These are phyloP conservation scores for Colletotrichum euphorbiae DNA, from an alignment of 2,329 filamentous ascomycete genomes.

Conservation along the genomic window DNA sequence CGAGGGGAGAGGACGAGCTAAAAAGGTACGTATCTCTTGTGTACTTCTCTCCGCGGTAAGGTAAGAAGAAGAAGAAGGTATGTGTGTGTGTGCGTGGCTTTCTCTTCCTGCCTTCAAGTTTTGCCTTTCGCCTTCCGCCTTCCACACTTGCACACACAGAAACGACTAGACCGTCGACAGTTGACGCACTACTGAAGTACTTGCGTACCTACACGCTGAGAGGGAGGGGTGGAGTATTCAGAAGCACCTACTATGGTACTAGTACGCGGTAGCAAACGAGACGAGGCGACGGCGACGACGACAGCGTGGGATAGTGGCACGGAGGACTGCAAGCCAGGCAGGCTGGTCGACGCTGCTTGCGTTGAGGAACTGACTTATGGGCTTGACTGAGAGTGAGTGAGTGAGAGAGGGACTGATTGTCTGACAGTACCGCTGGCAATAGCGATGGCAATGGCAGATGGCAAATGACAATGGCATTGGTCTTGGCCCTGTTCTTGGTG, in stretches of 20 bases:
- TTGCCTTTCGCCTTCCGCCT: no score
- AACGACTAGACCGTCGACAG: no score
- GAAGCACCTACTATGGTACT: background rate
- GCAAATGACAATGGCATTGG: background rate
- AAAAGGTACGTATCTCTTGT: no score
- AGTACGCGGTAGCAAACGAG: no score
- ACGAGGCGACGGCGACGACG: background rate
- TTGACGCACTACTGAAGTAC: no score
- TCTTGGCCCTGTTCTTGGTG: no score
- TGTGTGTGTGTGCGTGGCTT: no score
- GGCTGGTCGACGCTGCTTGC: constrained; percentile 33
- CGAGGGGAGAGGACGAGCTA: background rate
- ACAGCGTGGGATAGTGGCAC: constrained; percentile 36
- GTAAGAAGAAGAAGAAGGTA: no score
- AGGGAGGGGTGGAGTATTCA: constrained; percentile 9
- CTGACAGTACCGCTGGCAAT: background rate
- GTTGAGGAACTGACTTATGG: constrained; percentile 25
- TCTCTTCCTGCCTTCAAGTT: no score
- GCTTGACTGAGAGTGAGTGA: background rate
- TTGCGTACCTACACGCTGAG: background rate
- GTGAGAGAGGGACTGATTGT: background rate
- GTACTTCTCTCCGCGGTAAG: no score
- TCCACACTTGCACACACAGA: no score
- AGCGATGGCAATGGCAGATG: no score
- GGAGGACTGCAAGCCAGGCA: constrained; percentile 36